Evolutionary conservation across 1,284 basidiomycete species (phyloP).

Genomic region (Tilletiopsis washingtonensis): DNA sequence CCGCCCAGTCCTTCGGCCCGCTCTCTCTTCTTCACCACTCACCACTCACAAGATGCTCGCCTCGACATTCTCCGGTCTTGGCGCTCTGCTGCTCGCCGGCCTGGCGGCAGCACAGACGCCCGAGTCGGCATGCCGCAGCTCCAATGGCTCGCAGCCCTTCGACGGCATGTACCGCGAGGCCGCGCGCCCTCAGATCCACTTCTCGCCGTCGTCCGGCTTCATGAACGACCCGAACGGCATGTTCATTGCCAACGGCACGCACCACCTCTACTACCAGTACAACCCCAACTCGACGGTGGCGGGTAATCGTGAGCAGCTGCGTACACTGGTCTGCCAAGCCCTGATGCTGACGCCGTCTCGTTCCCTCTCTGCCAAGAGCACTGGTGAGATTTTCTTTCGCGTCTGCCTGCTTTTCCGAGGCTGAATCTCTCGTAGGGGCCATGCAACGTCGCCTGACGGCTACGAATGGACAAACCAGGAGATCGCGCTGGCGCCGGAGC

Average conservation of each 20-base stretch:
- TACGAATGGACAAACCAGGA: slow-evolving; percentile 50
- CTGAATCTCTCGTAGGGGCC: slow-evolving; percentile 53
- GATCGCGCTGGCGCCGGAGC: slow-evolving; percentile 42
- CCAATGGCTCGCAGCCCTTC: not conserved
- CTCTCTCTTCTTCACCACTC: too few species aligned
- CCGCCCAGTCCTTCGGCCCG: too few species aligned
- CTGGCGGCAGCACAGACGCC: too few species aligned
- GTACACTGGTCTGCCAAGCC: too few species aligned
- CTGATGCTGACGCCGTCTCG: too few species aligned
- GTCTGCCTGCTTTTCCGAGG: too few species aligned
- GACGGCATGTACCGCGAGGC: slow-evolving; percentile 11
- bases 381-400: too few species aligned
- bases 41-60: too few species aligned
- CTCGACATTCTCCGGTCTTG: too few species aligned
- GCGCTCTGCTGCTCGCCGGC: too few species aligned
- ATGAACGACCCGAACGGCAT: slow-evolving; percentile 52
- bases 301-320: slow-evolving; percentile 50
- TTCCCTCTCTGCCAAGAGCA: too few species aligned
- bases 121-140: not conserved
- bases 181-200: slow-evolving; percentile 31
- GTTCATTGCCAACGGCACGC: slow-evolving; percentile 47
- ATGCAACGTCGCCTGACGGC: slow-evolving; percentile 50
- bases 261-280: slow-evolving; percentile 51
- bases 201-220: slow-evolving; percentile 41
- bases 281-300: slow-evolving; percentile 48